Base-by-base conservation (phyloP, 1,284 basidiomycete species). In the Veloboletus limbatus region DNA sequence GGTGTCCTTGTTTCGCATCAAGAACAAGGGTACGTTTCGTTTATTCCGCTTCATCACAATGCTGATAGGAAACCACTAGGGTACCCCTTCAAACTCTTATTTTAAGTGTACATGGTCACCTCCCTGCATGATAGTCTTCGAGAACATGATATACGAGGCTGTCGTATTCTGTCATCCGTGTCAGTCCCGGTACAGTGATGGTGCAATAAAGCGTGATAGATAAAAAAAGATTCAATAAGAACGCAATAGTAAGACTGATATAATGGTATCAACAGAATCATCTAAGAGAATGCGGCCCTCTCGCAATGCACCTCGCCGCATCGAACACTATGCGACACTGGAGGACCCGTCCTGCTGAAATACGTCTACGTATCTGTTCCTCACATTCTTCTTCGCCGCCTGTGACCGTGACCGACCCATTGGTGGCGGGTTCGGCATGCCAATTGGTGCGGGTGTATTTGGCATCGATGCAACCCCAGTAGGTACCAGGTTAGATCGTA, bases 1-100 rank as follows among this genome's bases (percentile, higher is more conserved):
- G 36, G 73, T 98, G 46, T 89, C 88, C 38, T 65, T 99, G 34
- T 99, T 99, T 78, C 81, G 82, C 61, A 75, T 94, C 54, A 99
- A 99, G 74, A 97, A 97, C 69, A 77, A 82, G 68, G 86, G 88
- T 87, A 53, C 38, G 77, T 68, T 16, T 35, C 9, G 21, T 46
- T 27, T 8, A 2, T 30, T 44, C 16, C 10, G 16, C 27, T 34
- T 17, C 14, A 8, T 31, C 32, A 16, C 9, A 9, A 31, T 28
- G 11, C 48, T 51, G 13, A 48, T 34, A 21, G 6, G 14, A 34
- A 34, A 20, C 3, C 5, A 33, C 21, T 58, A 88, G 86, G 81
- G 27, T 91, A 91, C 66, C 88, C 88, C 21, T 91, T 89, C 75
- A 83, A 79, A 58, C 70, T 90, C 41, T 73, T 89, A 48, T 68